Base-by-base conservation (phyloP, 768 basidiomycete species). In the Strobilomyces echinocephalus region DNA sequence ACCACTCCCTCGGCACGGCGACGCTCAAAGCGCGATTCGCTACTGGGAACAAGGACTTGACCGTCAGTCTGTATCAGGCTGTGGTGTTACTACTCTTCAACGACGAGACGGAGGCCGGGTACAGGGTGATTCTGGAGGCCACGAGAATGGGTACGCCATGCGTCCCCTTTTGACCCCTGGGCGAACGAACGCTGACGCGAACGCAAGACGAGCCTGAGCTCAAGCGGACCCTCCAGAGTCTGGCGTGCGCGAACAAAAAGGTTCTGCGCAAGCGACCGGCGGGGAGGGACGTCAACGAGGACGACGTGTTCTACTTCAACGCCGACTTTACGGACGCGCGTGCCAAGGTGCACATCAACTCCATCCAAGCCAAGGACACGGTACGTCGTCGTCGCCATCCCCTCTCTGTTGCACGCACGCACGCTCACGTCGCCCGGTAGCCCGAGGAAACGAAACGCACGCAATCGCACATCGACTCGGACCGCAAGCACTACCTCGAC, bases 331-430 rank as follows among this genome's bases (percentile, higher is more conserved):
- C 83, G 28, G 88, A 95, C 61, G 77, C 86, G 8, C 78, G 82
- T 39, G 71, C 83, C 35, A 90, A 86, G 61, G 80, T 99, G 38
- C 91, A 91, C 70, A 95, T 98, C 73, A 95, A 94, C 64, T 90
- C 94, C 20, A 95, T 99, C 46, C 97, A 97, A 69, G 88, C 86
- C 15, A 94, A 94, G 65, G 88, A 95, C 60, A 85, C 92, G 56
- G 92, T 95, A 64, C 55, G 87, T 72, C 11, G 8, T 47, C 33
- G 43, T 9, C 11, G 38, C 2, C n/a, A 24, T 24, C 24, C 24
- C 24, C 24, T 26, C 21, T n/a, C n/a, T n/a, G n/a, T n/a, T n/a
- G n/a, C 16, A 30, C 8, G 31, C 20, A 6, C 20, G 7, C 24
- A 8, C 9, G 16, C 20, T 43, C n/a, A 43, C 44, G 28, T 45